Percentiles rank a stretch among this genome's conserved stretches.
phyloP scores from a whole-genome alignment of 2,329 filamentous ascomycete species.

The Apiospora pterosperma region DNA sequence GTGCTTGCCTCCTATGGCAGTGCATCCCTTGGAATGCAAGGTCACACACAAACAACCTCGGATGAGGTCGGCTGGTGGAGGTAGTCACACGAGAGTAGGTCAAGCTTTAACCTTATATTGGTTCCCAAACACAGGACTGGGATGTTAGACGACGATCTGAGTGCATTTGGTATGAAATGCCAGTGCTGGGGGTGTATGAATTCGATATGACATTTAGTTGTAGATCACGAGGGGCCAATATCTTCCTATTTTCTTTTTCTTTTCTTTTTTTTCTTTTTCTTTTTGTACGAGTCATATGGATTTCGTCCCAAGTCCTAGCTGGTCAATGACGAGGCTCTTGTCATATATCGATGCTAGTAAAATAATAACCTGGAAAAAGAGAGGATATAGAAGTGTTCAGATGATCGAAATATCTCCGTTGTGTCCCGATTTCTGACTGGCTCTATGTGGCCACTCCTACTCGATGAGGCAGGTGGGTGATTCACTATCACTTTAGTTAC shows the following conservation, averaged over 20 bases:
- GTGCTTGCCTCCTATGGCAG: too few species aligned
- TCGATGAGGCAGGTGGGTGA: neutral
- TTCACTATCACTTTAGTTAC: neutral
- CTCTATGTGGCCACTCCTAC: neutral
- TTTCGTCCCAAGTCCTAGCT: neutral
- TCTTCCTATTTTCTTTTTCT: neutral
- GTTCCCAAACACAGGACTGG: neutral
- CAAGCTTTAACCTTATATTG: constrained; percentile 2
- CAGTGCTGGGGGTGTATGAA: neutral
- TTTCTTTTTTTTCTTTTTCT: neutral
- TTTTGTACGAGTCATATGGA: neutral
- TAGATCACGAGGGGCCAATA: neutral
- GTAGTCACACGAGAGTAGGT: neutral
- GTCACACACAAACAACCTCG: neutral
- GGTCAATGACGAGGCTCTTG: neutral
- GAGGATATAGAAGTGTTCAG: neutral
- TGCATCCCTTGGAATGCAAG: neutral
- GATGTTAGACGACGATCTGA: neutral
- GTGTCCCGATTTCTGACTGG: neutral
- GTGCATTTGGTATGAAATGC: neutral
- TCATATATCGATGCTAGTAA: neutral
- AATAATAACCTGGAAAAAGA: neutral
- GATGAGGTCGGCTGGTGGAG: neutral
- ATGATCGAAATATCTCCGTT: neutral
- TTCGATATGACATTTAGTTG: neutral